Percentiles rank a stretch among this genome's conserved stretches.
These are phyloP conservation scores for Ophiostoma triangulosporum DNA, from an alignment of 2,329 filamentous ascomycete genomes.

Conservation along the genomic window DNA sequence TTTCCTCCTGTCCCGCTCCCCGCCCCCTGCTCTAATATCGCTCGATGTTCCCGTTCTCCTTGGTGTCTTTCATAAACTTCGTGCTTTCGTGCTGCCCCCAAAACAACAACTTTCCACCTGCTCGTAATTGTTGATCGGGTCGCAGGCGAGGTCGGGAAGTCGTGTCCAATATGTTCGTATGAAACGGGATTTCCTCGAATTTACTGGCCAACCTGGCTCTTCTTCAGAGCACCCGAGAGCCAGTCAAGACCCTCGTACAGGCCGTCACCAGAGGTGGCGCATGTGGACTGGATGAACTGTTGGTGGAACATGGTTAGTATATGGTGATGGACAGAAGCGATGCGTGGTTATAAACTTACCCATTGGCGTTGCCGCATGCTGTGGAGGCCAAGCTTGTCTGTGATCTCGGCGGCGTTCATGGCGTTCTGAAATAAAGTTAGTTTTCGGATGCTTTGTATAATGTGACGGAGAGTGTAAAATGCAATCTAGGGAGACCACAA, in stretches of 20 bases:
- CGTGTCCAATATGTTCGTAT: background rate
- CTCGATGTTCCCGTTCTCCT: background rate
- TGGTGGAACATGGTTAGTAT: background rate
- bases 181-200: background rate
- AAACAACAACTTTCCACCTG: background rate
- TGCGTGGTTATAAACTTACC: slow-evolving; percentile 48
- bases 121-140: background rate
- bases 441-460: background rate
- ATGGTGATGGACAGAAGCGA: background rate
- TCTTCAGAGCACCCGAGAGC: slow-evolving; percentile 72
- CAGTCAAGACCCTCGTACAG: slow-evolving; percentile 69
- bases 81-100: background rate
- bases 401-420: slow-evolving; percentile 99
- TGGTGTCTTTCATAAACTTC: background rate
- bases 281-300: slow-evolving; percentile 64
- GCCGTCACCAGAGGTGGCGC: slow-evolving; percentile 71
- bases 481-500: slow-evolving; percentile 2
- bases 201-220: slow-evolving; percentile 27
- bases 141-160: background rate
- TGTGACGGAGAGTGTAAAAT: background rate
- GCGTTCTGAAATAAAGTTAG: slow-evolving; percentile 55
- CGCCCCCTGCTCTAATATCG: background rate
- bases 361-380: slow-evolving; percentile 96
- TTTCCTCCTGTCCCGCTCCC: background rate
- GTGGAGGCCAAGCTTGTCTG: slow-evolving; percentile 99